Conservation (phyloP, 2,329 filamentous ascomycete species). For the Setomelanomma holmii region DNA sequence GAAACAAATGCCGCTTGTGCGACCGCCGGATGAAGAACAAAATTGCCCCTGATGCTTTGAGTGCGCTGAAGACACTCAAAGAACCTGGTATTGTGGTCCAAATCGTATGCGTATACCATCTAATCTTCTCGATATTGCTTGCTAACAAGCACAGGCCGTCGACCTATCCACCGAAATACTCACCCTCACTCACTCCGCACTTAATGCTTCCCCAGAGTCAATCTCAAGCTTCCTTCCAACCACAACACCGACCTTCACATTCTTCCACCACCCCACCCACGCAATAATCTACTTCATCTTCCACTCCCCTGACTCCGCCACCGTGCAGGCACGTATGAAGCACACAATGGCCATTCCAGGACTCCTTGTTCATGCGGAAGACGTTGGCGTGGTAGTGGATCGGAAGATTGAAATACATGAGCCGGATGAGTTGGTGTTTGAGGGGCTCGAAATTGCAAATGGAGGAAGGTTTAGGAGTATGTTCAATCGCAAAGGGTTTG, state of each 20-base stretch:
- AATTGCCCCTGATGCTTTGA: slow-evolving; percentile 23
- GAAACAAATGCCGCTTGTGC: slow-evolving; percentile 38
- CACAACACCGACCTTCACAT: slow-evolving; percentile 31
- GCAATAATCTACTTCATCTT: slow-evolving; percentile 33
- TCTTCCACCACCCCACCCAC: slow-evolving; percentile 30
- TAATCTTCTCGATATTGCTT: background rate
- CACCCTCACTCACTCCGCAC: slow-evolving; percentile 11
- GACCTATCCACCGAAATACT: slow-evolving; percentile 26
- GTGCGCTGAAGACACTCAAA: slow-evolving; percentile 21
- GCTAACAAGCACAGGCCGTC: slow-evolving; percentile 18
- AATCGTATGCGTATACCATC: slow-evolving; percentile 17
- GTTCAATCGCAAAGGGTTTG: slow-evolving; percentile 23
- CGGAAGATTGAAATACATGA: slow-evolving; percentile 40
- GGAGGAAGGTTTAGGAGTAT: slow-evolving; percentile 29
- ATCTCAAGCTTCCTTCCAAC: slow-evolving; percentile 19
- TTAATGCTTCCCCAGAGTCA: background rate
- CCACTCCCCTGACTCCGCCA: slow-evolving; percentile 28
- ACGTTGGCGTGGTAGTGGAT: slow-evolving; percentile 28
- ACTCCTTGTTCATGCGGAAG: slow-evolving; percentile 34
- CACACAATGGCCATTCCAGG: slow-evolving; percentile 38
- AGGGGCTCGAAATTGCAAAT: slow-evolving; percentile 13
- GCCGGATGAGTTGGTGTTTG: slow-evolving; percentile 27
- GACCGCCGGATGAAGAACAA: slow-evolving; percentile 43
- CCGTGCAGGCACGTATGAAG: slow-evolving; percentile 37
- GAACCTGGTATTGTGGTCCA: slow-evolving; percentile 24